Evolutionary conservation across 441 rosid species (phyloP), one percentile per base, ranked within the genome.

Genomic region (Adansonia grandidieri): DNA sequence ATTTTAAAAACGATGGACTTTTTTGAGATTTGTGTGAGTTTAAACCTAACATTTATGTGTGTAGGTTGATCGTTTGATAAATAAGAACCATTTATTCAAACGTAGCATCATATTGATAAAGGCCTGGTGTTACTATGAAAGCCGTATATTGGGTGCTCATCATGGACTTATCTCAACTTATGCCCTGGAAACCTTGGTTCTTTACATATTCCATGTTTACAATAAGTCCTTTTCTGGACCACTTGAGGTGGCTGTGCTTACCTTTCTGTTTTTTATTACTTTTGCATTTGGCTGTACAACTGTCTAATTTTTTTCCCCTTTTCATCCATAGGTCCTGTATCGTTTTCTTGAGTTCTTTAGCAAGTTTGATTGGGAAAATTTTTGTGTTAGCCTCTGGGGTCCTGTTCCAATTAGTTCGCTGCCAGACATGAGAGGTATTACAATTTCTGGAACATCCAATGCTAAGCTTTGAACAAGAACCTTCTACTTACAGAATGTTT

Each of bases 81-180:
- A 85, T 80, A 92, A 91, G 76, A 84, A 89, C 80, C 98, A 97
- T 87, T 87, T 97, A 73, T 93, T 97, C 89, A 97, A 97, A 85
- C 91, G 97, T 72, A 97, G 99, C 87, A 95, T 97, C 79, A 95
- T 97, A 80, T 83, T 97, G 89, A 93, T 97, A 76, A 97, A 97
- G 82, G 99, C 99, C 8, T 97, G 99, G 99, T 97, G 99, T 89
- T 97, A 97, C 82, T 97, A 97, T 81, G 99, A 97, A 89, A 97
- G 99, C 84, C 98, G 99, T 62, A 95, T 93, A 85, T 82, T 97
- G 85, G 99, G 99, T 81, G 98, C 99, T 83, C 98, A 95, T 87
- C 99, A 97, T 82, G 99, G 99, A 74, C 90, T 97, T 82, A 97
- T 97, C 73, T 95, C 99, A 1, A 97, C 99, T 75, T 97, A 97